Base-by-base conservation (phyloP, 2,329 filamentous ascomycete genomes). In the Thielaviopsis ethacetica region DNA sequence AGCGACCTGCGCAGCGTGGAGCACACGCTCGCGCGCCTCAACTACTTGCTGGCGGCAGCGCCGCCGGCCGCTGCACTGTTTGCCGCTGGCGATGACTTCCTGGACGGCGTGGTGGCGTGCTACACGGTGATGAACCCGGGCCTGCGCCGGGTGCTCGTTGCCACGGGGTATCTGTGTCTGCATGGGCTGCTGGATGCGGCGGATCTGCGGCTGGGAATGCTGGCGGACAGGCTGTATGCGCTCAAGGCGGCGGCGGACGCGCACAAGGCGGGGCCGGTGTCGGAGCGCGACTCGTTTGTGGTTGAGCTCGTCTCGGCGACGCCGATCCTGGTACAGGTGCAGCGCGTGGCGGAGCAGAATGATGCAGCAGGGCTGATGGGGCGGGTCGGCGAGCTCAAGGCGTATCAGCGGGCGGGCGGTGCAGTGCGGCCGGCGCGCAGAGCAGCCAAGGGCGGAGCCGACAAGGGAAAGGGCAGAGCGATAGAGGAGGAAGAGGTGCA, bases 201-300 rank as follows among this genome's bases (percentile, higher is more conserved):
- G 1, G 79, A 80, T 19, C 81, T 85, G 5, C 90, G 87, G 61
- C 78, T 84, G 65, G 86, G 89, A 10, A 76, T 88, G 62, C 72
- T 96, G 17, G 80, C 86, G 10, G 91, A 97, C 68, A 85, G 91
- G 65, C 75, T 96, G 4, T 96, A 93, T 69, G 82, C 82, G 12
- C 73, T 96, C 30, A 91, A 90, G 65, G 76, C 78, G 3, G 82
- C 82, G 22, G 84, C 86, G 5, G 83, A 88, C 55, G 72, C 80
- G 15, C 82, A 85, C 64, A 80, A 77, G 66, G 67, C 70, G 10
- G 79, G 79, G 0, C 76, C 77, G 0, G 70, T 76, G 51, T 80
- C 77, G 63, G 73, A 66, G n/a, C 81, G 81, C 63, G 81, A 84
- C 63, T 88, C 86, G 0, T 75, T 96, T n/a, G 81, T 95, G 0